Evolutionary conservation across 2,329 filamentous ascomycete genomes (phyloP), one percentile per base, ranked within the genome.

Genomic region (Cladosporium oxysporum): DNA sequence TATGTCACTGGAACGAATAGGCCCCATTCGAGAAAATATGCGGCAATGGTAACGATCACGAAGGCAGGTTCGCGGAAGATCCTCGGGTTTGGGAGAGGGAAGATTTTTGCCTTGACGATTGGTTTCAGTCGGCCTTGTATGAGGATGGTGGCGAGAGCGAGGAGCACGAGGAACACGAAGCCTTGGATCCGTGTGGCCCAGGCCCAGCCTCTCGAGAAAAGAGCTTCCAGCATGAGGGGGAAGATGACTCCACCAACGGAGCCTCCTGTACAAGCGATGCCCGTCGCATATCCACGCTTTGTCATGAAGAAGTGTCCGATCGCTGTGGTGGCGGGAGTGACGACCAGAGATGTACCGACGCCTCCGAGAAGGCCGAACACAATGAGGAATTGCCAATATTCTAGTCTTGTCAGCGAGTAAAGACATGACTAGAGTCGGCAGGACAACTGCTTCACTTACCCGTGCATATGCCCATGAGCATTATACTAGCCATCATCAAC

Each of bases 241-340:
- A 82, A 81, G 58, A 82, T 78, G 41, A 83, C 74, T 47, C 81
- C 81, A 6, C 80, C 81, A 1, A 82, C 63, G 0, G 77, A 78
- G 1, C 79, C 79, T 37, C 92, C 93, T 0, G 90, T 90, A 2
- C 89, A 87, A 5, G 92, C 91, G 57, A 96, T 81, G 8, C 93
- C 93, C 0, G 90, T 95, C 1, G 92, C 92, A 62, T 52, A 52
- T 0, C 50, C 50, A n/a, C 50, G 50, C 16, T 53, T 53, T 28
- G 29, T 16, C 50, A 53, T 53, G 83, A 97, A 97, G 81, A 87
- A 96, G 76, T 96, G 92, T 0, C 91, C 90, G 6, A 96, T 84
- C 1, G 90, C 87, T 0, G 90, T 87, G 68, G 96, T 85, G 33
- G 90, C 88, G 0, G 92, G 92, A 0, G 91, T 96, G 77, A 95